Conservation (phyloP, 1,284 basidiomycete genomes). For the Caloboletus inedulis region DNA sequence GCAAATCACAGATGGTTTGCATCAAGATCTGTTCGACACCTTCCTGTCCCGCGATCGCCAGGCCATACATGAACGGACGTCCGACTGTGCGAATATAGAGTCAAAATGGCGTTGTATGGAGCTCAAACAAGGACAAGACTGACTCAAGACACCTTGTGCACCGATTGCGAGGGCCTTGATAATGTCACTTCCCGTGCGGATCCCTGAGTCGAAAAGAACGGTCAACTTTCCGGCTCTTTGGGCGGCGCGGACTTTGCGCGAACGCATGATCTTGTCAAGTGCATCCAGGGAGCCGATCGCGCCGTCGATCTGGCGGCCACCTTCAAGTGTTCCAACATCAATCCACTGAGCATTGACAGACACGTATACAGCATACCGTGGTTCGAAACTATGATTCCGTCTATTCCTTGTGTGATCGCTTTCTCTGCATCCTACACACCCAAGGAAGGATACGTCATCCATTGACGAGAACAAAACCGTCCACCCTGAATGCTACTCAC, state of each 20-base stretch:
- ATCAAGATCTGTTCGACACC: conserved; percentile 66
- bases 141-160: conserved; percentile 63
- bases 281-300: conserved; percentile 74
- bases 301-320: conserved; percentile 81
- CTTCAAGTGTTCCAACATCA: conserved; percentile 32
- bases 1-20: conserved; percentile 60
- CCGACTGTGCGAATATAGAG: conserved; percentile 40
- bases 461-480: background rate
- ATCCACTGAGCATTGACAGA: background rate
- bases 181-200: conserved; percentile 74
- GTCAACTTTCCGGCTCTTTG: conserved; percentile 61
- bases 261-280: conserved; percentile 60
- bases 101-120: background rate
- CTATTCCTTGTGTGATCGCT: conserved; percentile 62
- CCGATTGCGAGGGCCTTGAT: conserved; percentile 74
- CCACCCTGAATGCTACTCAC: conserved; percentile 32
- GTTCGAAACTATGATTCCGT: conserved; percentile 81
- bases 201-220: conserved; percentile 78
- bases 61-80: conserved; percentile 61
- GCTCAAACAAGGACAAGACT: conserved; percentile 28
- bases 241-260: conserved; percentile 54
- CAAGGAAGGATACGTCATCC: background rate
- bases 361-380: conserved; percentile 51
- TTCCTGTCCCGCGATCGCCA: conserved; percentile 57
- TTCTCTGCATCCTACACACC: conserved; percentile 61